Percentiles rank a stretch among this genome's conserved stretches.
Conservation (phyloP, 2,329 filamentous ascomycete genomes). For the Arachnomyces sp. region DNA sequence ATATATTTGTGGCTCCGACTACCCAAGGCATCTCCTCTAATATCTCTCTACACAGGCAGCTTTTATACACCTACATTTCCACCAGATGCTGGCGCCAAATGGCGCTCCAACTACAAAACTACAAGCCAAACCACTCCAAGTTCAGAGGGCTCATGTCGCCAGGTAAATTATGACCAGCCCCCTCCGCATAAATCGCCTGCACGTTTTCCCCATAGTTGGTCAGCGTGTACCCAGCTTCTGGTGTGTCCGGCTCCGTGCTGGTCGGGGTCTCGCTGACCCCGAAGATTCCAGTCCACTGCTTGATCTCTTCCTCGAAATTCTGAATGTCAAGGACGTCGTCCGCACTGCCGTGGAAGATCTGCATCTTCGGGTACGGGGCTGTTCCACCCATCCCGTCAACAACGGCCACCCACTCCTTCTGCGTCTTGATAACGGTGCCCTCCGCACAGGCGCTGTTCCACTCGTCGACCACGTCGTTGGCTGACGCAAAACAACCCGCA, state of each 20-base stretch:
- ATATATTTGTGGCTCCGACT: too few species aligned
- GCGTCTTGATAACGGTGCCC: constrained; percentile 15
- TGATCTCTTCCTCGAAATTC: constrained; percentile 52
- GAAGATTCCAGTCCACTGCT: constrained; percentile 48
- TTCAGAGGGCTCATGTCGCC: too few species aligned
- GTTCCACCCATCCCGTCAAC: constrained; percentile 26
- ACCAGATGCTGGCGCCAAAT: too few species aligned
- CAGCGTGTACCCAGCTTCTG: constrained; percentile 14
- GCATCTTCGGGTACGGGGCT: constrained; percentile 46
- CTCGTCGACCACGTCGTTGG: constrained; percentile 10
- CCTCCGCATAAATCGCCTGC: constrained; percentile 17
- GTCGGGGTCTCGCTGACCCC: constrained; percentile 24
- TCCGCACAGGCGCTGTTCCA: constrained; percentile 20
- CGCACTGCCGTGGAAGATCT: constrained; percentile 49
- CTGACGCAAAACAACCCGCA: constrained; percentile 17
- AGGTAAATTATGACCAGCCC: constrained; percentile 12
- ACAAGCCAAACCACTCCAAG: too few species aligned
- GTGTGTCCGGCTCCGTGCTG: constrained; percentile 10
- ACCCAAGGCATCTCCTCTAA: too few species aligned
- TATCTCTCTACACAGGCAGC: too few species aligned
- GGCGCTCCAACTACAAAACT: too few species aligned
- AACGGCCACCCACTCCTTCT: constrained; percentile 15
- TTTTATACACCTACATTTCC: too few species aligned
- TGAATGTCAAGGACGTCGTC: constrained; percentile 44
- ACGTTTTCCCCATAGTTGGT: constrained; percentile 17